Evolutionary conservation across 2,329 filamentous ascomycete genomes (phyloP).

Genomic region (Fonsecaea multimorphosa): DNA sequence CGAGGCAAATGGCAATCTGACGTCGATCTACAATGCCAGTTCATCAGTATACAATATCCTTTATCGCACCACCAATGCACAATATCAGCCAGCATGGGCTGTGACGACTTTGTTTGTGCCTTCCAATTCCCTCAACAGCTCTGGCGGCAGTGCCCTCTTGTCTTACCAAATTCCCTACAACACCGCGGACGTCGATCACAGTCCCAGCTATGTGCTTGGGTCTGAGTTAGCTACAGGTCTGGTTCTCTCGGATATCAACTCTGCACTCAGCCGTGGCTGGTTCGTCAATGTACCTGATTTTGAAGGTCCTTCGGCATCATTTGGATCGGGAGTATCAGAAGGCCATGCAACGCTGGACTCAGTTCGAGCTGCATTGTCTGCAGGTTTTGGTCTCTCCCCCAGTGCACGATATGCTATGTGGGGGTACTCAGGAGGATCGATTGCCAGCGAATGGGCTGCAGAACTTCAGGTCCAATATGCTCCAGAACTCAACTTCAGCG

Average conservation of each 20-base stretch:
- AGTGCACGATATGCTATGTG: conserved; percentile 53
- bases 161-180: conserved; percentile 52
- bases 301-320: conserved; percentile 53
- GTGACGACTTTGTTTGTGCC: conserved; percentile 48
- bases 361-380: conserved; percentile 50
- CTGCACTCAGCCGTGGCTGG: conserved; percentile 54
- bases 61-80: conserved; percentile 50
- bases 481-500: conserved; percentile 58
- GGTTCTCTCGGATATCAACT: conserved; percentile 40
- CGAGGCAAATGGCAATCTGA: conserved; percentile 40
- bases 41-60: conserved; percentile 46
- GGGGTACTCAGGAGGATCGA: conserved; percentile 63
- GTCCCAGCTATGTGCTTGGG: conserved; percentile 42
- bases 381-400: conserved; percentile 42
- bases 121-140: conserved; percentile 40
- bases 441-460: conserved; percentile 60
- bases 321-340: conserved; percentile 49
- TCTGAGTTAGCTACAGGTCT: conserved; percentile 40
- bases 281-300: conserved; percentile 57
- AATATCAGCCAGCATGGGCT: conserved; percentile 46
- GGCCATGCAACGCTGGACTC: conserved; percentile 55
- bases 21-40: conserved; percentile 12
- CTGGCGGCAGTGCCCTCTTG: conserved; percentile 42
- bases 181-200: conserved; percentile 40
- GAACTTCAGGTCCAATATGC: conserved; percentile 61